Evolutionary conservation across 2,329 filamentous ascomycete genomes (phyloP).

Genomic region (Cladophialophora chaetospira): DNA sequence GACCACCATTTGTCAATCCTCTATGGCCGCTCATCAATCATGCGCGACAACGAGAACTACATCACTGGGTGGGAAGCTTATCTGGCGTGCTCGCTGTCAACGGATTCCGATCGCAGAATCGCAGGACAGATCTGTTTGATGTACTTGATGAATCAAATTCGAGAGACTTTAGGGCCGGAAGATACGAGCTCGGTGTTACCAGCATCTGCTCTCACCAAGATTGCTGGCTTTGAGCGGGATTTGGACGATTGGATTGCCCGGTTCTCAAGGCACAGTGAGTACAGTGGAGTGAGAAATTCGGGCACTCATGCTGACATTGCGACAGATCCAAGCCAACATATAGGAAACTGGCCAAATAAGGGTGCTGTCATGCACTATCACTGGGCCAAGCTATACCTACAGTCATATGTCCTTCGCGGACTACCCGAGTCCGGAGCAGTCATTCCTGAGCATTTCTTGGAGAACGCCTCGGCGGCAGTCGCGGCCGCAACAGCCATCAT

Average conservation of each 20-base stretch:
- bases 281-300: neutral
- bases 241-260: constrained; percentile 42
- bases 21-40: constrained; percentile 48
- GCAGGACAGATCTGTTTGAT: constrained; percentile 48
- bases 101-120: constrained; percentile 40
- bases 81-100: constrained; percentile 37
- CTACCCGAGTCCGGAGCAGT: constrained; percentile 46
- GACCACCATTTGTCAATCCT: constrained; percentile 50
- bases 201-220: constrained; percentile 43
- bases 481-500: constrained; percentile 47
- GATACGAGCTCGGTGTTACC: constrained; percentile 38
- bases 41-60: constrained; percentile 41
- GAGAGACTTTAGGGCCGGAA: constrained; percentile 48
- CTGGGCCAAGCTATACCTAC: constrained; percentile 54
- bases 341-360: constrained; percentile 54
- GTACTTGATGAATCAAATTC: constrained; percentile 48
- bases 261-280: constrained; percentile 33
- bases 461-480: constrained; percentile 48
- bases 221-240: constrained; percentile 45
- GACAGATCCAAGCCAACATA: constrained; percentile 48
- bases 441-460: constrained; percentile 41
- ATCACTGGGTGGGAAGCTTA: constrained; percentile 41
- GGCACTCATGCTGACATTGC: constrained; percentile 6
- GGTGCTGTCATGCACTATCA: constrained; percentile 54
- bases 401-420: constrained; percentile 53